Percentiles rank a stretch among this genome's conserved stretches.
These are phyloP conservation scores for Candida golubevii DNA, from an alignment of 805 yeast genomes.

Conservation along the genomic window DNA sequence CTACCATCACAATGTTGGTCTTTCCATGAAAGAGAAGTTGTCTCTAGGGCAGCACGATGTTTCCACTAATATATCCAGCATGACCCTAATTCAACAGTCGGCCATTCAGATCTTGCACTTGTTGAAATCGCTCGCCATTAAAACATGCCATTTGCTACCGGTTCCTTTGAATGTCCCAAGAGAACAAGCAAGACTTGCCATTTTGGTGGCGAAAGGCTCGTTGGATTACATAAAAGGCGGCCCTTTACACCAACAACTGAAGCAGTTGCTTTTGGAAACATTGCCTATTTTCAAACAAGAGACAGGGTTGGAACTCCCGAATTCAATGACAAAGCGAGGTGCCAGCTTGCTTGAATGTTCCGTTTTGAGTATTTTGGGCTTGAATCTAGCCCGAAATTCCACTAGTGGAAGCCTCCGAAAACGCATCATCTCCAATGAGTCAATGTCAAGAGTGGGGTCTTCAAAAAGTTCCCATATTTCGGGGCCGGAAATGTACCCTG, in stretches of 20 bases:
- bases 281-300: constrained; percentile 49
- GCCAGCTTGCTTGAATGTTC: constrained; percentile 55
- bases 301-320: constrained; percentile 49
- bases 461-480: neutral
- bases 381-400: constrained; percentile 31
- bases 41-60: constrained; percentile 34
- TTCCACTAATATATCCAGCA: constrained; percentile 43
- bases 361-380: constrained; percentile 56
- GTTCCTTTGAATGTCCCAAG: constrained; percentile 61
- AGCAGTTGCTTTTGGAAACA: constrained; percentile 48
- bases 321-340: constrained; percentile 50
- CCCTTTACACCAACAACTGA: constrained; percentile 67
- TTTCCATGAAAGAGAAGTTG: constrained; percentile 34
- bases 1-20: constrained; percentile 38
- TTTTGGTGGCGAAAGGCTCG: constrained; percentile 69
- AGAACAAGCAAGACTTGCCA: constrained; percentile 57
- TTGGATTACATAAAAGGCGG: constrained; percentile 84
- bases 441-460: constrained; percentile 5
- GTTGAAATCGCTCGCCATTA: constrained; percentile 37
- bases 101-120: constrained; percentile 56
- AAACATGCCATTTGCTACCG: constrained; percentile 48
- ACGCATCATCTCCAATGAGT: constrained; percentile 6
- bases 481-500: neutral
- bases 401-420: constrained; percentile 4
- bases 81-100: constrained; percentile 66